Conservation (phyloP, 2,329 filamentous ascomycete genomes). For the Cadophora luteo-olivacea region DNA sequence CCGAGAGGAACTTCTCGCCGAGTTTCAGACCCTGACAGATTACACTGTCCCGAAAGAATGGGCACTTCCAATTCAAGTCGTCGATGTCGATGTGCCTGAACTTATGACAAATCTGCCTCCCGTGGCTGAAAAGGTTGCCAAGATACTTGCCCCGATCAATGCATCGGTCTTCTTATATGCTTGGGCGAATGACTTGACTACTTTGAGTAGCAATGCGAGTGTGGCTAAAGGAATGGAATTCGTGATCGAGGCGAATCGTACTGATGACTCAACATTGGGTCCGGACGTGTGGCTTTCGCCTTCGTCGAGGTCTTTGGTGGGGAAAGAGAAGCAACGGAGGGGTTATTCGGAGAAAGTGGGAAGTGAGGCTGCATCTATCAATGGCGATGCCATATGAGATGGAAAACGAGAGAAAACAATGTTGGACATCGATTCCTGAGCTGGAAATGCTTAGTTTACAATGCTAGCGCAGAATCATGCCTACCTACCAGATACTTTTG, state of each 20-base stretch:
- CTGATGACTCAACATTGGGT: slow-evolving; percentile 56
- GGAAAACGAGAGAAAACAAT: not conserved
- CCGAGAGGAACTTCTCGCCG: slow-evolving; percentile 39
- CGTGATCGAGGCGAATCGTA: slow-evolving; percentile 59
- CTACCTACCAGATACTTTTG: not conserved
- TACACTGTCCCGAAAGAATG: slow-evolving; percentile 59
- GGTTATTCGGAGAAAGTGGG: slow-evolving; percentile 17
- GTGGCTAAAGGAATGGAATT: slow-evolving; percentile 67
- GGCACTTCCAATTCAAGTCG: slow-evolving; percentile 62
- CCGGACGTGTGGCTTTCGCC: slow-evolving; percentile 70
- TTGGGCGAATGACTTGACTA: slow-evolving; percentile 64
- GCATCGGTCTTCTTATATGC: slow-evolving; percentile 72
- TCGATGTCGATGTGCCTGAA: slow-evolving; percentile 52
- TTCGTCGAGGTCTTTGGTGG: slow-evolving; percentile 69
- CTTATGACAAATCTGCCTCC: slow-evolving; percentile 51
- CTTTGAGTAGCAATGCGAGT: slow-evolving; percentile 69
- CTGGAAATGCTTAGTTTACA: not conserved
- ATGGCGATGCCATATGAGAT: slow-evolving; percentile 13
- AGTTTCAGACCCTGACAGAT: slow-evolving; percentile 55
- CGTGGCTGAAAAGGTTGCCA: slow-evolving; percentile 51
- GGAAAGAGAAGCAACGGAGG: slow-evolving; percentile 60
- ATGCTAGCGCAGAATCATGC: not conserved
- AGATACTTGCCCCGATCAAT: slow-evolving; percentile 64
- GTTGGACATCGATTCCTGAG: not conserved
- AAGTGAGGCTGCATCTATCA: not conserved